phyloP scores from a whole-genome alignment of 306 rosid genomes.

The Cucurbita maxima region DNA sequence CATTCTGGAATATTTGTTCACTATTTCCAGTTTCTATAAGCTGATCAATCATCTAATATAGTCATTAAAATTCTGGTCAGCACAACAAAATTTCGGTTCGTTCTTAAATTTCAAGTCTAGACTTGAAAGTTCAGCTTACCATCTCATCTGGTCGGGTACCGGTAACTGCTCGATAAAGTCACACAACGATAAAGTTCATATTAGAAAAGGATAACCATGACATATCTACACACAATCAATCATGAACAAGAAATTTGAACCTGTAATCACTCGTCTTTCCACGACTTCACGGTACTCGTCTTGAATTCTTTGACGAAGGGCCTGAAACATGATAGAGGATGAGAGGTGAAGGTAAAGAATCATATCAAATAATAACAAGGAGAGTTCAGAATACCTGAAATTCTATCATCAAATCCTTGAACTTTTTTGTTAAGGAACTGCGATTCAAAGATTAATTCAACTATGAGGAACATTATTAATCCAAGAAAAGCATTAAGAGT shows the following conservation, averaged over 20 bases:
- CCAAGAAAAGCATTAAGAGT: background rate
- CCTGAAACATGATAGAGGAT: slow-evolving; percentile 26
- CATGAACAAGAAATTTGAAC: slow-evolving; percentile 25
- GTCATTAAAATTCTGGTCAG: slow-evolving; percentile 7
- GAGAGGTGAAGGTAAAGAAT: slow-evolving; percentile 15
- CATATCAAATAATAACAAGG: slow-evolving; percentile 3
- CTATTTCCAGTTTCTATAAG: slow-evolving; percentile 96
- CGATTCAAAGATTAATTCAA: slow-evolving; percentile 12
- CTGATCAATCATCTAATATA: slow-evolving; percentile 58
- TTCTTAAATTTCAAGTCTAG: slow-evolving; percentile 3
- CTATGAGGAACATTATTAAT: slow-evolving; percentile 6
- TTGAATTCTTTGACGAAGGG: slow-evolving; percentile 85
- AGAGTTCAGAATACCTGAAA: slow-evolving; percentile 49
- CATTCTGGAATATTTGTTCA: slow-evolving; percentile 85
- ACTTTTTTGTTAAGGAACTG: slow-evolving; percentile 74
- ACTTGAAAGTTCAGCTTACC: slow-evolving; percentile 39
- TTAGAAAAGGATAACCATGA: background rate
- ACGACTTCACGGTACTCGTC: slow-evolving; percentile 99
- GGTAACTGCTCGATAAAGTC: slow-evolving; percentile 44
- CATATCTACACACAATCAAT: background rate
- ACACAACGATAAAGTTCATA: slow-evolving; percentile 14
- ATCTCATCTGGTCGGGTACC: slow-evolving; percentile 91
- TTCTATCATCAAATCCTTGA: slow-evolving; percentile 79
- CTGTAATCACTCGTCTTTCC: slow-evolving; percentile 96
- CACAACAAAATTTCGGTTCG: background rate